phyloP scores from a whole-genome alignment of 208 protist species.

The Borovskyia barvae region DNA sequence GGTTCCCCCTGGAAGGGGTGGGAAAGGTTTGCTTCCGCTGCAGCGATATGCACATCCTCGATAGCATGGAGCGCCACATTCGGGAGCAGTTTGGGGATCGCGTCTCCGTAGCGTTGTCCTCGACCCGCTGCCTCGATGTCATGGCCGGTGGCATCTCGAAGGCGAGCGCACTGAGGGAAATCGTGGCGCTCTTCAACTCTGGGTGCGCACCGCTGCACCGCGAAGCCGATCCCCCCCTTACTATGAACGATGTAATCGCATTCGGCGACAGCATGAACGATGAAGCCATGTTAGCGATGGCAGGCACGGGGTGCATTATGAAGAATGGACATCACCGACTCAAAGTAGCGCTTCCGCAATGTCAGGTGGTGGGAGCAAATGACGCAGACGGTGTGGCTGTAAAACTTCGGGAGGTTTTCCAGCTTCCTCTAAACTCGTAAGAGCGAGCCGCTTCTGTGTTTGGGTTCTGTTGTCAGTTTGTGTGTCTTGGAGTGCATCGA shows the following conservation, averaged over 20 bases:
- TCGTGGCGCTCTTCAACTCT: slow-evolving; percentile 24
- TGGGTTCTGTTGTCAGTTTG: no score
- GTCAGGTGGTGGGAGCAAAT: slow-evolving; percentile 36
- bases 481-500: no score
- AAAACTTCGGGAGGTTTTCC: slow-evolving; percentile 43
- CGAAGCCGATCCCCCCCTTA: not conserved
- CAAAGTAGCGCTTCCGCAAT: slow-evolving; percentile 33
- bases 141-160: slow-evolving; percentile 60
- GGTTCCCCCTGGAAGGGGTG: slow-evolving; percentile 49
- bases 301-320: slow-evolving; percentile 53
- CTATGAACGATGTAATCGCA: slow-evolving; percentile 28
- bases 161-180: slow-evolving; percentile 39
- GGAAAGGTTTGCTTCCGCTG: slow-evolving; percentile 74
- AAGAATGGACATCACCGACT: slow-evolving; percentile 46
- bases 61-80: slow-evolving; percentile 40
- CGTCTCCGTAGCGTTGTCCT: slow-evolving; percentile 55
- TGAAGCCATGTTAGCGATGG: slow-evolving; percentile 38
- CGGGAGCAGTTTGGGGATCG: slow-evolving; percentile 32
- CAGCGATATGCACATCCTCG: slow-evolving; percentile 30
- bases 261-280: slow-evolving; percentile 79
- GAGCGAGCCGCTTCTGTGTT: no score
- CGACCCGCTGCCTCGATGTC: slow-evolving; percentile 55
- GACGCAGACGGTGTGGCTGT: slow-evolving; percentile 47
- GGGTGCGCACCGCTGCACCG: not conserved
- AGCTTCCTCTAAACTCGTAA: slow-evolving; percentile 5